Evolutionary conservation across 1,139 yeast genomes (phyloP).

Genomic region (Pneumocystis murina): DNA sequence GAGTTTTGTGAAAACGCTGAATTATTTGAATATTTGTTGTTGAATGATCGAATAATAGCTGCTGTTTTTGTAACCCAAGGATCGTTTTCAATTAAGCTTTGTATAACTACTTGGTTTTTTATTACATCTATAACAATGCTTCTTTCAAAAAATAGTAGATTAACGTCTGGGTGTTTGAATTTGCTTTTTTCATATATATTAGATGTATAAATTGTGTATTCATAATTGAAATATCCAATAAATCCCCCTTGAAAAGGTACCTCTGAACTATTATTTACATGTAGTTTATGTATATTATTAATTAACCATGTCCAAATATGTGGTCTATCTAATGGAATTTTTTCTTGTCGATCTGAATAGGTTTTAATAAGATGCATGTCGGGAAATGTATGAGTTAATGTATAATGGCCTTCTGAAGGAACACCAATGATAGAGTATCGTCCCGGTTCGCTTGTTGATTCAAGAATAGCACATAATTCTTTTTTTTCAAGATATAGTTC

Average conservation of each 20-base stretch:
- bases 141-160: slow-evolving; percentile 57
- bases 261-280: slow-evolving; percentile 5
- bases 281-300: not conserved
- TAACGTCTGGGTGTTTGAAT: slow-evolving; percentile 44
- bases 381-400: slow-evolving; percentile 8
- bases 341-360: not conserved
- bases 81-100: slow-evolving; percentile 32
- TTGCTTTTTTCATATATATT: not conserved
- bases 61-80: slow-evolving; percentile 7
- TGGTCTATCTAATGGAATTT: not conserved
- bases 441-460: slow-evolving; percentile 71
- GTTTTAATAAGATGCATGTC: slow-evolving; percentile 5
- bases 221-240: slow-evolving; percentile 74
- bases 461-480: slow-evolving; percentile 36
- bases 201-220: slow-evolving; percentile 30
- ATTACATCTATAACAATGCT: slow-evolving; percentile 42
- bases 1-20: not conserved
- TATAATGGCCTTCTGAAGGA: slow-evolving; percentile 24
- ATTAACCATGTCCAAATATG: not conserved
- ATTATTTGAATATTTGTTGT: not conserved
- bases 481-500: not conserved
- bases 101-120: slow-evolving; percentile 37
- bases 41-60: slow-evolving; percentile 1
- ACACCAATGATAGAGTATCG: slow-evolving; percentile 76
- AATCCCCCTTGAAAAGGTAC: slow-evolving; percentile 82